Conservation (phyloP, 2,329 filamentous ascomycete species). For the Alternaria dauci region DNA sequence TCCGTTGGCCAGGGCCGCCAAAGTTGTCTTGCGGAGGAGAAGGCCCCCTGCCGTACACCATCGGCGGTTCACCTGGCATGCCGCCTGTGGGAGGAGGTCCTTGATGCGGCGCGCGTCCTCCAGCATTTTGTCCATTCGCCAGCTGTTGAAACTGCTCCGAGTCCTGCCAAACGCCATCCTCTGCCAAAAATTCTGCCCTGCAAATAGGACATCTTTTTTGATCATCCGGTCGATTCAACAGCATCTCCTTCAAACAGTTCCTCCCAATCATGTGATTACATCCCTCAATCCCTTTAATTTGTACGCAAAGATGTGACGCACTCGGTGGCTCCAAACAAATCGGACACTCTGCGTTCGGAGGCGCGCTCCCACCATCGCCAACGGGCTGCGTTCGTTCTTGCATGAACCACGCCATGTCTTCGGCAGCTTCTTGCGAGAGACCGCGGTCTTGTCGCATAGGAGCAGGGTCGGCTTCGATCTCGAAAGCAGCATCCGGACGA, state of each 20-base stretch:
- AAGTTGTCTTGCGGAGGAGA: background rate
- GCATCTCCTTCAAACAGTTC: conserved; percentile 20
- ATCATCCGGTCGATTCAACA: conserved; percentile 7
- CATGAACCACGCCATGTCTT: conserved; percentile 3
- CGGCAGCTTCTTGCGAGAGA: background rate
- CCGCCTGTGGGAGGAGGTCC: background rate
- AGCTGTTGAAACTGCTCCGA: background rate
- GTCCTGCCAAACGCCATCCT: conserved; percentile 2
- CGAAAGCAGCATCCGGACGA: background rate
- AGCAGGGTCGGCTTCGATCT: background rate
- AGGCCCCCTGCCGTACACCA: background rate
- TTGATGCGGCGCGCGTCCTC: background rate
- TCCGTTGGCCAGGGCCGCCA: background rate
- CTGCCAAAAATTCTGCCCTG: conserved; percentile 23
- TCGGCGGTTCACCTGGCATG: background rate
- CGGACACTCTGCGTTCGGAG: conserved; percentile 18
- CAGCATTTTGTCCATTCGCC: background rate
- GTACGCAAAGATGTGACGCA: conserved; percentile 16
- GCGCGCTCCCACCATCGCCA: background rate
- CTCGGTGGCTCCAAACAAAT: conserved; percentile 20
- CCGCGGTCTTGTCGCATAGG: background rate
- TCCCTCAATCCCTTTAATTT: conserved; percentile 16
- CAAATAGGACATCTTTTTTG: conserved; percentile 31
- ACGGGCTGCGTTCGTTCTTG: conserved; percentile 9
- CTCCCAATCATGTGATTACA: conserved; percentile 31